These are phyloP conservation scores for Fistulinella staudtii DNA, from an alignment of 1,284 basidiomycete genomes.

Conservation along the genomic window DNA sequence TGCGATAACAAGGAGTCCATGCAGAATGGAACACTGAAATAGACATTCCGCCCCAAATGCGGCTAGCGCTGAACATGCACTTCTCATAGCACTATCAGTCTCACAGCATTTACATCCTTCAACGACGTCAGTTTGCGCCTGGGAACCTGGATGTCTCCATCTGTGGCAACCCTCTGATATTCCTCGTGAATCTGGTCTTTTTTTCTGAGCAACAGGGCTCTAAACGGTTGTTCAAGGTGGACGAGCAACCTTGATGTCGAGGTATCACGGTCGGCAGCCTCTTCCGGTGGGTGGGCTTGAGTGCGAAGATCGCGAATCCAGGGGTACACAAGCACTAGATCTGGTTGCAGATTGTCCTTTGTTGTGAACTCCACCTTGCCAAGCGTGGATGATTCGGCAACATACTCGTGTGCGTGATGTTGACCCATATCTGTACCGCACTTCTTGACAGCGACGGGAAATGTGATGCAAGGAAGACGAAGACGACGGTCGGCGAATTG, in stretches of 20 bases:
- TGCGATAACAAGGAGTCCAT: no score
- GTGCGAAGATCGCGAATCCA: neutral
- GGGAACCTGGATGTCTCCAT: neutral
- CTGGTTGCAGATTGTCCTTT: neutral
- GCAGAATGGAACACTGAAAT: no score
- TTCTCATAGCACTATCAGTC: neutral
- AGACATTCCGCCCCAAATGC: no score
- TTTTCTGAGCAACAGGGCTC: neutral
- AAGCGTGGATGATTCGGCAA: neutral
- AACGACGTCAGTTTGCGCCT: neutral
- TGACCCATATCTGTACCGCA: neutral
- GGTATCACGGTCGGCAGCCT: neutral
- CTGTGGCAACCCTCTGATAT: neutral
- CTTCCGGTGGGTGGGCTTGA: neutral
- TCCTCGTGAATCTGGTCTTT: neutral
- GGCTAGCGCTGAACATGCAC: no score
- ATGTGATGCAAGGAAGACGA: neutral
- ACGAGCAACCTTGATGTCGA: neutral
- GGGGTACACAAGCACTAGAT: neutral
- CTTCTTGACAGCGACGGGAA: neutral
- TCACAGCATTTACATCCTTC: neutral
- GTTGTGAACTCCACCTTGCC: neutral
- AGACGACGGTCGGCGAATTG: neutral
- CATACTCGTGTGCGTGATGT: neutral
- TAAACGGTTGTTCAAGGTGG: neutral